Evolutionary conservation across 192 early-diverging fungal genomes (phyloP).

Genomic region (Chytriomyces sp.): DNA sequence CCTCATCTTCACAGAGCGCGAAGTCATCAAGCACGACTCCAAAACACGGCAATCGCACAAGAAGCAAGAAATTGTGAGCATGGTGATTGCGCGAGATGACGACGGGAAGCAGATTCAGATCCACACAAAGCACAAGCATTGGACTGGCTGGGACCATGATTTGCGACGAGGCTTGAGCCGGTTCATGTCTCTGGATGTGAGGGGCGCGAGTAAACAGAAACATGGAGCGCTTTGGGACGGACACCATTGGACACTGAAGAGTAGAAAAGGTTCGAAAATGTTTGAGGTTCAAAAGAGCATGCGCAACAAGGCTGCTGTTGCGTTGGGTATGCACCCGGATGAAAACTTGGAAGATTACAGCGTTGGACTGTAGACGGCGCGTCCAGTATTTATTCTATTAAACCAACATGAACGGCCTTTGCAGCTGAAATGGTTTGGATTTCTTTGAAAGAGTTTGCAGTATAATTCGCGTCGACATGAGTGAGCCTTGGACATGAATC

Average conservation of each 20-base stretch:
- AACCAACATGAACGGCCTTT: neutral
- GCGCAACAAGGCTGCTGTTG: too few species aligned
- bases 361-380: too few species aligned
- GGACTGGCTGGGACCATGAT: constrained; percentile 24
- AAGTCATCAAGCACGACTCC: neutral
- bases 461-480: neutral
- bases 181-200: too few species aligned
- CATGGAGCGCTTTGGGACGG: too few species aligned
- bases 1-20: constrained; percentile 26
- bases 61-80: neutral
- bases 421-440: neutral
- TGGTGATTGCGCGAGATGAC: constrained; percentile 8
- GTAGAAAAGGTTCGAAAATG: too few species aligned
- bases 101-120: constrained; percentile 7
- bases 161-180: neutral
- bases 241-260: too few species aligned
- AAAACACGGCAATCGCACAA: neutral
- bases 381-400: neutral
- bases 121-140: neutral
- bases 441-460: neutral
- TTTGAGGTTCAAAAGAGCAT: too few species aligned
- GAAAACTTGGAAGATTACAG: too few species aligned
- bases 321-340: too few species aligned
- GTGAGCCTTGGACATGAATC: neutral
- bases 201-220: too few species aligned